These are phyloP conservation scores for Solanum hybrid DNA, from an alignment of 305 asterid genomes.

Conservation along the genomic window DNA sequence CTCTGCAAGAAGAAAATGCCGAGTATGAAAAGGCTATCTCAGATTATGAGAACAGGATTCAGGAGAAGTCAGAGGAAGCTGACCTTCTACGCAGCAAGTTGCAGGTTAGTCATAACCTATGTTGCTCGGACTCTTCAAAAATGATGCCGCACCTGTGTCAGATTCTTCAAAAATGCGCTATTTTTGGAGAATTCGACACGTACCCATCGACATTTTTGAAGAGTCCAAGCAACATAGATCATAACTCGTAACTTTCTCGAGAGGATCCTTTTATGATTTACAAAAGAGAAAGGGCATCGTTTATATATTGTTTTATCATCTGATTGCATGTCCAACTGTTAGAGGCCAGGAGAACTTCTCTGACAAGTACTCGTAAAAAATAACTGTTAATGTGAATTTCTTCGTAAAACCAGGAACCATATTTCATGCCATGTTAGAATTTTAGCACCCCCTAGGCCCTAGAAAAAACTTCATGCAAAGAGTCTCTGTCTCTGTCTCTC, in stretches of 20 bases:
- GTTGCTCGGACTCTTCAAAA: too few relatives aligned
- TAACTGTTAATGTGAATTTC: background rate
- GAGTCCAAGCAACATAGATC: background rate
- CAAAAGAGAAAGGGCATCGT: background rate
- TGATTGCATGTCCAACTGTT: background rate
- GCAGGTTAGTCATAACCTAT: slow-evolving; percentile 42
- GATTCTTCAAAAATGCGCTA: too few relatives aligned
- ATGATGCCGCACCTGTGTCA: too few relatives aligned
- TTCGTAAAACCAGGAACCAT: background rate
- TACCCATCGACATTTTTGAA: too few relatives aligned
- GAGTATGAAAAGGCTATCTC: slow-evolving; percentile 69
- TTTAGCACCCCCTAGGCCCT: background rate
- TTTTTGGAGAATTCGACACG: too few relatives aligned
- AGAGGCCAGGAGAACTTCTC: background rate
- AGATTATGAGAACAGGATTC: slow-evolving; percentile 54
- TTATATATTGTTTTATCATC: background rate
- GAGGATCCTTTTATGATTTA: background rate
- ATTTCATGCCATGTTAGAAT: background rate
- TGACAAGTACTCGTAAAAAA: background rate
- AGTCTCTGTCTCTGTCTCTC: background rate
- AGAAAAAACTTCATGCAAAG: background rate
- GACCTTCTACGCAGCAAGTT: slow-evolving; percentile 53
- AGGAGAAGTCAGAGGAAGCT: slow-evolving; percentile 67
- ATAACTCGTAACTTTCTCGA: background rate
- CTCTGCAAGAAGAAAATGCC: slow-evolving; percentile 70